Evolutionary conservation across 2,329 filamentous ascomycete species (phyloP), one percentile per base, ranked within the genome.

Genomic region (Penicillium sclerotigenum): DNA sequence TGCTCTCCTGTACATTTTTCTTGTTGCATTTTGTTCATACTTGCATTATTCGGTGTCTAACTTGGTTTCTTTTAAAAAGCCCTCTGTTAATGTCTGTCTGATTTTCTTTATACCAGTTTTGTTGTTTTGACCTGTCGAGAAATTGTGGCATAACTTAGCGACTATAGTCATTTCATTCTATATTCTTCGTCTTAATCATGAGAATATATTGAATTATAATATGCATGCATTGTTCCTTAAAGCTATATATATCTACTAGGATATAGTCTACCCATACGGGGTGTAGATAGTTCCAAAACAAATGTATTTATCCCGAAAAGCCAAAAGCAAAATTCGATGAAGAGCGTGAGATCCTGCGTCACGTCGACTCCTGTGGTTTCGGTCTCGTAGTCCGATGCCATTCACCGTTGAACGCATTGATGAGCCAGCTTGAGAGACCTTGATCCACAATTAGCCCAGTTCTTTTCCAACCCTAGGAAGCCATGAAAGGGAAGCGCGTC

Each of bases 371-470:
- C 18, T 67, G 60, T 26, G 84, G 84, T 28, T 74, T 74, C 0
- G 83, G 81, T 51, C 82, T 71, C 16, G 79, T 75, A 18, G 81
- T 83, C 46, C 79, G 78, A 47, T 93, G 79, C 91, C 93, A 97
- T 73, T 97, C 91, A 49, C 94, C 94, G 65, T 97, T 97, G 73
- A 99, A 99, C 1, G 94, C 94, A 71, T 97, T 97, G 70, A 97
- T 83, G 52, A 99, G 85, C 93, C 93, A 99, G 71, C 90, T 92
- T 56, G 69, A 78, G 61, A 80, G 75, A 53, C 64, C 65, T 75
- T 20, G 37, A 14, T 10, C 31, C 5, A 28, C 38, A 9, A 20
- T 60, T 47, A 61, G 58, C 16, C 18, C 41, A 29, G 16, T 33
- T 3, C 16, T 41, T 24, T n/a, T 20, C 18, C 29, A 22, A 16